These are phyloP conservation scores for Aspergillus nidulans DNA, from an alignment of 495 filamentous ascomycete species.

Conservation along the genomic window DNA sequence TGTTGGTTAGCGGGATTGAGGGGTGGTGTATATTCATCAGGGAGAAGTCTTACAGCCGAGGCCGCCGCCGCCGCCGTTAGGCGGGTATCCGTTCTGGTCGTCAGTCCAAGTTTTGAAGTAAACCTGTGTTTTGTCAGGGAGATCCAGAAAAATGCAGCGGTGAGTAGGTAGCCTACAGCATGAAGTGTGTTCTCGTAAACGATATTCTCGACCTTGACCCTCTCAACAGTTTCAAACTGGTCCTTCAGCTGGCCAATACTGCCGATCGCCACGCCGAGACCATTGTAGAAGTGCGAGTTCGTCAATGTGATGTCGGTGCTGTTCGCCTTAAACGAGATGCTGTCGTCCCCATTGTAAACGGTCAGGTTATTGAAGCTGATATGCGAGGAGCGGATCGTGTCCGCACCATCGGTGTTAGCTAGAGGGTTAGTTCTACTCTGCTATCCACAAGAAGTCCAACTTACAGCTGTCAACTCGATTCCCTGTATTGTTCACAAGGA, in stretches of 20 bases:
- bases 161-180: constrained; percentile 14
- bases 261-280: constrained; percentile 36
- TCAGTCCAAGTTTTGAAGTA: constrained; percentile 46
- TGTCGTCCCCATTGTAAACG: constrained; percentile 37
- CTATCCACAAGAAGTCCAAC: not conserved
- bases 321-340: constrained; percentile 34
- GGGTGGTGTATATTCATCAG: not conserved
- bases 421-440: not conserved
- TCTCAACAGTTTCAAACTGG: constrained; percentile 36
- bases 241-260: constrained; percentile 43
- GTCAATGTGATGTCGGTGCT: constrained; percentile 35
- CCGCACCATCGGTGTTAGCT: constrained; percentile 37
- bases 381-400: constrained; percentile 30
- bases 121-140: constrained; percentile 6
- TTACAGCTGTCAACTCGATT: constrained; percentile 6
- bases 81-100: constrained; percentile 40
- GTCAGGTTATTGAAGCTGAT: constrained; percentile 32
- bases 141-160: not conserved
- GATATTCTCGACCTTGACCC: constrained; percentile 29
- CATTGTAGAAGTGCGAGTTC: constrained; percentile 29
- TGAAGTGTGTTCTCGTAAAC: constrained; percentile 33
- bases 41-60: constrained; percentile 29
- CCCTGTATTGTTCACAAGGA: constrained; percentile 36
- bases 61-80: constrained; percentile 47
- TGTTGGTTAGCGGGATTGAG: no score